These are phyloP conservation scores for Talaromyces thailandensis DNA, from an alignment of 495 filamentous ascomycete species.

Conservation along the genomic window DNA sequence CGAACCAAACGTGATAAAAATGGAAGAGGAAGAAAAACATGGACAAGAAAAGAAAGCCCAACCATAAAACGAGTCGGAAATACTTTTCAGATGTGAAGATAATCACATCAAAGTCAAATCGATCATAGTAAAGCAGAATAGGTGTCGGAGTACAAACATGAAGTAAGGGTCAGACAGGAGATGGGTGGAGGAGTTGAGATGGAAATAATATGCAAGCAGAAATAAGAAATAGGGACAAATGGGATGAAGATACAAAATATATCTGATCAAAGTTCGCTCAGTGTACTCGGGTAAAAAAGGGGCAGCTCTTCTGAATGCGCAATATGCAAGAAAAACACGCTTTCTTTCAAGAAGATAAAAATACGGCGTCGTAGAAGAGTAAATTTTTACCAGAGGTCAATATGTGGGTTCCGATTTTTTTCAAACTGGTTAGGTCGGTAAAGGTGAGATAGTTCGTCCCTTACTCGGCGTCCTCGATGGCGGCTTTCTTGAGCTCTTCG, in stretches of 20 bases:
- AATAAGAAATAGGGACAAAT: not conserved
- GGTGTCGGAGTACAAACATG: not conserved
- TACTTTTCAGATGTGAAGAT: not conserved
- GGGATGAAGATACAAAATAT: not conserved
- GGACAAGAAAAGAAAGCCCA: conserved; percentile 1
- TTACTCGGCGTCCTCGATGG: conserved; percentile 46
- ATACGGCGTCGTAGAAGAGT: conserved; percentile 49
- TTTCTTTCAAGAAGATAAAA: not conserved
- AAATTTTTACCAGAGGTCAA: conserved; percentile 60
- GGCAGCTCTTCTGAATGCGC: not conserved
- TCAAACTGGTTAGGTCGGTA: not conserved
- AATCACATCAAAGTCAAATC: not conserved
- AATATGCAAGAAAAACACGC: not conserved
- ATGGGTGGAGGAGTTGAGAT: not conserved
- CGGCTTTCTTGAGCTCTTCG: conserved; percentile 50
- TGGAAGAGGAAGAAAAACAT: not conserved
- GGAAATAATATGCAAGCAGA: not conserved
- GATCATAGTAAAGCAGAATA: not conserved
- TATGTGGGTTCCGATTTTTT: conserved; percentile 95
- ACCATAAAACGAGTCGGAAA: not conserved
- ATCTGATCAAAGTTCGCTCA: not conserved
- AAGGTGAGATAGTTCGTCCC: not conserved
- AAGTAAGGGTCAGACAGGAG: not conserved
- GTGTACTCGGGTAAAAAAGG: not conserved
- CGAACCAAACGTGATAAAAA: not conserved